A percentile compares a stretch with the other conserved stretches of the same genome.
These are phyloP conservation scores for Russula sp. DNA, from an alignment of 768 basidiomycete species.

Conservation along the genomic window DNA sequence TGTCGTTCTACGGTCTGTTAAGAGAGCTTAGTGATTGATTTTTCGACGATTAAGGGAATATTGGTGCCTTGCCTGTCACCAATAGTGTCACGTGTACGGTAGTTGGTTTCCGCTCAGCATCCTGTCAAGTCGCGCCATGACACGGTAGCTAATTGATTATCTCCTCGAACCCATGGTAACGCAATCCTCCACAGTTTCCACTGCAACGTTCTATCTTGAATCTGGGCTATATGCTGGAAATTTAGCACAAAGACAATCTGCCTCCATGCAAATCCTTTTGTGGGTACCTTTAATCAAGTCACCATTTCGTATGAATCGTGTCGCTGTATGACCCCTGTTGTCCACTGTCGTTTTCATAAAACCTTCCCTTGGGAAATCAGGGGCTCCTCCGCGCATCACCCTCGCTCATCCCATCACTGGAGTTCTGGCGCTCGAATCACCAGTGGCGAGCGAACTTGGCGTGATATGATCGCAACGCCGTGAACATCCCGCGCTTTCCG, in stretches of 20 bases:
- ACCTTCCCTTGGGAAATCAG: neutral
- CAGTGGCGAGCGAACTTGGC: neutral
- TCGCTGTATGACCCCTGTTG: neutral
- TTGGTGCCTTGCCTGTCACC: neutral
- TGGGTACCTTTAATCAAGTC: neutral
- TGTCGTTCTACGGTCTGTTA: neutral
- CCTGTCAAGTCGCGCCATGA: neutral
- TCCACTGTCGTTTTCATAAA: neutral
- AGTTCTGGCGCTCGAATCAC: neutral
- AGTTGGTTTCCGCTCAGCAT: neutral
- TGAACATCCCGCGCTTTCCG: neutral
- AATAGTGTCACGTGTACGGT: neutral
- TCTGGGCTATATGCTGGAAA: neutral
- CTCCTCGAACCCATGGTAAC: neutral
- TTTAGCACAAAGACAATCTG: neutral
- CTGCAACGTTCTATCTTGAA: neutral
- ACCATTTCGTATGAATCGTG: neutral
- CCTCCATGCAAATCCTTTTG: neutral
- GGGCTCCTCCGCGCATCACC: neutral
- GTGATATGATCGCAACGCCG: neutral
- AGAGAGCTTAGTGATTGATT: neutral
- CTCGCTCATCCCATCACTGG: neutral
- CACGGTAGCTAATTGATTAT: neutral
- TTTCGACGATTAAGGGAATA: neutral
- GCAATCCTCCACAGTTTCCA: conserved; percentile 3